Evolutionary conservation across 2,329 filamentous ascomycete species (phyloP).

Genomic region (Ceratocystis huliohia): DNA sequence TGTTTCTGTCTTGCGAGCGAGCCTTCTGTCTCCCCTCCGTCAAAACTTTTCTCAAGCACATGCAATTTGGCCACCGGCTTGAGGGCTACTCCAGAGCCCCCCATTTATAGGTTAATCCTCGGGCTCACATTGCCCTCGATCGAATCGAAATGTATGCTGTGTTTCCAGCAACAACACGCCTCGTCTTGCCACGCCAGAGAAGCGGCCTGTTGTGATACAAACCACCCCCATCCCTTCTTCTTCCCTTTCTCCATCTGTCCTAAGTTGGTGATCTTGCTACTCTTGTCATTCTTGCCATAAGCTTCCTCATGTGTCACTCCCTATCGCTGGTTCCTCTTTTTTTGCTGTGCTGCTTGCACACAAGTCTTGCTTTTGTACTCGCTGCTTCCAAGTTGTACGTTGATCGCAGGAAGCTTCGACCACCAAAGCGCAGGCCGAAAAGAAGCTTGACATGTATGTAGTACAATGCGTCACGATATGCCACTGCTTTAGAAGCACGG

Average conservation of each 20-base stretch:
- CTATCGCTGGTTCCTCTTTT: not conserved
- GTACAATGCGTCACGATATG: not conserved
- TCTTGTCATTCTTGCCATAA: not conserved
- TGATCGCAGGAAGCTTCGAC: not conserved
- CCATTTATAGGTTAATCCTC: no score
- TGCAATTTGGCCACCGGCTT: not conserved
- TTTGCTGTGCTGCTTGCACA: not conserved
- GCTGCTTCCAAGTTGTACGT: no score
- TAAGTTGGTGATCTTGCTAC: no score
- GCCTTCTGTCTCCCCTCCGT: not conserved
- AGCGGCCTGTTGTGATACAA: not conserved
- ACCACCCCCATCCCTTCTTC: no score
- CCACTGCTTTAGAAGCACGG: not conserved
- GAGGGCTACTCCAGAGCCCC: no score
- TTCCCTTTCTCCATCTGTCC: no score
- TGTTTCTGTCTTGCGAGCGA: not conserved
- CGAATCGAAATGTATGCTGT: no score
- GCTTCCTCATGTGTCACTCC: not conserved
- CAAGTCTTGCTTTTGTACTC: no score
- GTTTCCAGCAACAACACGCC: not conserved
- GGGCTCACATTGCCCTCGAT: no score
- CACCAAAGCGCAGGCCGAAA: not conserved
- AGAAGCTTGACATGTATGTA: slow-evolving; percentile 8
- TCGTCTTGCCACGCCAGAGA: not conserved
- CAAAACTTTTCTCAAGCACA: not conserved